A percentile compares a stretch with the other conserved stretches of the same genome.
phyloP scores from a whole-genome alignment of 2,329 filamentous ascomycete genomes.

The Aspergillus flavus region DNA sequence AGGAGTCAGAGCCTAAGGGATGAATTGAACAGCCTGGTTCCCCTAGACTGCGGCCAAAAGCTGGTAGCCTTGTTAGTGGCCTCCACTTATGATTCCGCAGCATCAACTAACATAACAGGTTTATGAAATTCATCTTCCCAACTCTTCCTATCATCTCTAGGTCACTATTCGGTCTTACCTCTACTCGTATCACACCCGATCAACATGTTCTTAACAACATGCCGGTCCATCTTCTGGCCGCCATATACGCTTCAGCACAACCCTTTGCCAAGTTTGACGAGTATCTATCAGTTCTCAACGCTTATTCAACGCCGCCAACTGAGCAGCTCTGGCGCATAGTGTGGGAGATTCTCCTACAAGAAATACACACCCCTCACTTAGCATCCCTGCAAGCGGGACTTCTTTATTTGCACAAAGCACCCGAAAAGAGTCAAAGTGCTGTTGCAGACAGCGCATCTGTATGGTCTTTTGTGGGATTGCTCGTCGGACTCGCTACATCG shows the following conservation, averaged over 20 bases:
- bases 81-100: neutral
- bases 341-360: constrained; percentile 21
- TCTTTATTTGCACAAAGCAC: constrained; percentile 27
- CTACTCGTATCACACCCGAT: constrained; percentile 4
- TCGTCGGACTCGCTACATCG: constrained; percentile 30
- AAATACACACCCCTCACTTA: constrained; percentile 29
- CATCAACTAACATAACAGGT: constrained; percentile 14
- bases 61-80: constrained; percentile 17
- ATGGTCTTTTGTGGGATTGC: constrained; percentile 33
- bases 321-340: constrained; percentile 26
- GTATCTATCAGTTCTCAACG: constrained; percentile 20
- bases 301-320: constrained; percentile 19
- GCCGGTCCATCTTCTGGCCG: constrained; percentile 27
- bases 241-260: constrained; percentile 29
- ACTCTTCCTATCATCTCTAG: constrained; percentile 27
- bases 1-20: constrained; percentile 1
- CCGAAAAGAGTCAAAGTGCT: constrained; percentile 16
- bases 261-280: constrained; percentile 28
- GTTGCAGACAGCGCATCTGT: constrained; percentile 30
- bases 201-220: constrained; percentile 13
- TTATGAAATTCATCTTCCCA: constrained; percentile 26
- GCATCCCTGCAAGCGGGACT: constrained; percentile 28
- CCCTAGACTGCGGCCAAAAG: constrained; percentile 13
- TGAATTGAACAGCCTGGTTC: constrained; percentile 15
- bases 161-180: constrained; percentile 18